Conservation (phyloP, 768 basidiomycete genomes). For the Mycena belliarum region DNA sequence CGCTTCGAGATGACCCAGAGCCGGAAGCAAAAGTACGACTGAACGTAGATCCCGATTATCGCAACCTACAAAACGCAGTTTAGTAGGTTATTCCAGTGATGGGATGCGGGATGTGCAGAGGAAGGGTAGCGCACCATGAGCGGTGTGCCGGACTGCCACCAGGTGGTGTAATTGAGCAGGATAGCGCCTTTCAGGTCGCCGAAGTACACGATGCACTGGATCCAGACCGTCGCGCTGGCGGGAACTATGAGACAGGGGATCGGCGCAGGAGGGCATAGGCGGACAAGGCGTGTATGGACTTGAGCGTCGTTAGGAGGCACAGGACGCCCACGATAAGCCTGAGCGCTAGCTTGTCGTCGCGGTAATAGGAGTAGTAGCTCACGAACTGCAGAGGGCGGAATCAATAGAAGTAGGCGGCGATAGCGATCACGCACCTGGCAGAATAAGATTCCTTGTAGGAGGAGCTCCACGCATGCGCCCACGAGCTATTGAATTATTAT, state of each 20-base stretch:
- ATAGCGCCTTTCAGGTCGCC: background rate
- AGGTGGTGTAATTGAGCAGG: background rate
- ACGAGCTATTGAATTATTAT: conserved; percentile 1
- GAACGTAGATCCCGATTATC: conserved; percentile 34
- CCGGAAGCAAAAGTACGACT: conserved; percentile 33
- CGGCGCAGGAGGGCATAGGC: background rate
- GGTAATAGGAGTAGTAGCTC: background rate
- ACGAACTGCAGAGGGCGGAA: background rate
- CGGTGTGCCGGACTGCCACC: conserved; percentile 3
- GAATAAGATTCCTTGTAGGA: background rate
- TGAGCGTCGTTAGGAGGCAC: background rate
- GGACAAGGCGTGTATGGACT: background rate
- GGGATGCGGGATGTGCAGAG: no score
- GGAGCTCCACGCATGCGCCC: background rate
- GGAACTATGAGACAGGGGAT: background rate
- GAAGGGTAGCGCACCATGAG: conserved; percentile 27
- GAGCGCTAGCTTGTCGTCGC: background rate
- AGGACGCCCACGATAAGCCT: background rate
- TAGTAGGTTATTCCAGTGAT: no score
- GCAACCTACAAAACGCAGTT: conserved; percentile 28
- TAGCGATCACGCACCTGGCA: background rate
- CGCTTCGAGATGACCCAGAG: conserved; percentile 31
- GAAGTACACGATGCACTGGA: background rate
- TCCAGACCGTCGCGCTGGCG: background rate
- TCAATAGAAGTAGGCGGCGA: background rate